A percentile compares a stretch with the other conserved stretches of the same genome.
Conservation (phyloP, 352 stramenopile genomes). For the Phytophthora macrochlamydospora region DNA sequence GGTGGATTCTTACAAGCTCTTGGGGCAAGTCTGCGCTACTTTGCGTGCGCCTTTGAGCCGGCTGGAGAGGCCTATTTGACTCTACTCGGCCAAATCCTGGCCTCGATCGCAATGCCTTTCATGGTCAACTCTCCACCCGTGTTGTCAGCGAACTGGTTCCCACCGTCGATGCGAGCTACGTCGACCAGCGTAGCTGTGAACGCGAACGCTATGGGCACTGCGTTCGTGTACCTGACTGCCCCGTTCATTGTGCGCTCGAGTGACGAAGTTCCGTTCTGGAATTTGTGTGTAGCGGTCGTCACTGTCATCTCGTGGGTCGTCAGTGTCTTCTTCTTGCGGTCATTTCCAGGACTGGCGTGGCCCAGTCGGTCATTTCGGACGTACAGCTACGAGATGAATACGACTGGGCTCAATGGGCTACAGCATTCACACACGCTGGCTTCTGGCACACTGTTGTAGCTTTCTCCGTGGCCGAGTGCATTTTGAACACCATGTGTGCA, state of each 20-base stretch:
- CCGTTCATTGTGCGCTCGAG: constrained; percentile 51
- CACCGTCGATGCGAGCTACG: constrained; percentile 64
- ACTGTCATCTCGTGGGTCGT: constrained; percentile 24
- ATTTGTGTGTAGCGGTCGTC: constrained; percentile 45
- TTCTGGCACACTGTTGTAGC: constrained; percentile 68
- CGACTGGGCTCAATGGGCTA: constrained; percentile 74
- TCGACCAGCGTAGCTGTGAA: constrained; percentile 79
- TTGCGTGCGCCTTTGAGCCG: constrained; percentile 34
- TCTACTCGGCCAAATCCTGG: constrained; percentile 61
- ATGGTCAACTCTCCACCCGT: constrained; percentile 86
- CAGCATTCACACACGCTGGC: constrained; percentile 61
- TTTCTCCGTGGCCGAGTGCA: constrained; percentile 71
- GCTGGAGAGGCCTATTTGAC: constrained; percentile 45
- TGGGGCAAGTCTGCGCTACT: constrained; percentile 52
- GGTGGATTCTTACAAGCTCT: constrained; percentile 60
- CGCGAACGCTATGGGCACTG: constrained; percentile 73
- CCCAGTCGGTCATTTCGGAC: constrained; percentile 56
- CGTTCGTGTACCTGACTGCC: constrained; percentile 58
- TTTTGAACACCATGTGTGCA: constrained; percentile 76
- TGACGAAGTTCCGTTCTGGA: constrained; percentile 47
- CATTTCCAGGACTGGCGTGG: constrained; percentile 47
- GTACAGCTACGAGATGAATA: constrained; percentile 72
- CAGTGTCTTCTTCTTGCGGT: constrained; percentile 41
- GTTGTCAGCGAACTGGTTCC: constrained; percentile 79
- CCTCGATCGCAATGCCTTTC: constrained; percentile 77